Percentiles rank a stretch among this genome's conserved stretches.
These are phyloP conservation scores for Floccularia luteovirens DNA, from an alignment of 768 basidiomycete genomes.

Conservation along the genomic window DNA sequence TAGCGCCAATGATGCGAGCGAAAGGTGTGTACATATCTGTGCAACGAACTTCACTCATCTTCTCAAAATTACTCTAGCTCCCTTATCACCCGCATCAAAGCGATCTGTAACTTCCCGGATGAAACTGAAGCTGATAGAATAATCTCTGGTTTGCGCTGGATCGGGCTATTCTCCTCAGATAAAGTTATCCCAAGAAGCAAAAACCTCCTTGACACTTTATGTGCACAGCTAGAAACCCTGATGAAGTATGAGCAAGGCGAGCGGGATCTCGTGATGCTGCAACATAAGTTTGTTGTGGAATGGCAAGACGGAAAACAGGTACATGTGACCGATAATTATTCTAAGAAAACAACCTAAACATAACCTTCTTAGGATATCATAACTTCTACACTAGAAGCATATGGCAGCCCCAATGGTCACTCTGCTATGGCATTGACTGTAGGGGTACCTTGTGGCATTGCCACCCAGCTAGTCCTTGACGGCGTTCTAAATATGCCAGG, in stretches of 20 bases:
- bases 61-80: constrained; percentile 36
- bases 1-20: constrained; percentile 58
- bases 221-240: constrained; percentile 80
- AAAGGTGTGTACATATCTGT: constrained; percentile 40
- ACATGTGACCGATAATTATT: constrained; percentile 11
- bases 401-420: constrained; percentile 71
- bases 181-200: constrained; percentile 53
- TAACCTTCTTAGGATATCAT: constrained; percentile 53
- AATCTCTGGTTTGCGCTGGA: constrained; percentile 86
- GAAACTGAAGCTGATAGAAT: constrained; percentile 68
- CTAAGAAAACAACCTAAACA: neutral
- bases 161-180: constrained; percentile 81
- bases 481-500: constrained; percentile 75
- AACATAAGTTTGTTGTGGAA: constrained; percentile 95
- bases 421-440: constrained; percentile 92
- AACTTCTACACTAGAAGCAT: constrained; percentile 88
- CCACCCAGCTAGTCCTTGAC: constrained; percentile 86
- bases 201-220: constrained; percentile 91
- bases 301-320: constrained; percentile 77
- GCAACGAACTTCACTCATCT: constrained; percentile 1
- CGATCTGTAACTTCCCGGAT: constrained; percentile 66
- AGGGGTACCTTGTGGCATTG: constrained; percentile 91
- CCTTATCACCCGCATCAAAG: constrained; percentile 66
- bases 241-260: constrained; percentile 91
- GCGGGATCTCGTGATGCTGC: constrained; percentile 94